Base-by-base conservation (phyloP, 306 rosid genomes). In the Cercis canadensis region DNA sequence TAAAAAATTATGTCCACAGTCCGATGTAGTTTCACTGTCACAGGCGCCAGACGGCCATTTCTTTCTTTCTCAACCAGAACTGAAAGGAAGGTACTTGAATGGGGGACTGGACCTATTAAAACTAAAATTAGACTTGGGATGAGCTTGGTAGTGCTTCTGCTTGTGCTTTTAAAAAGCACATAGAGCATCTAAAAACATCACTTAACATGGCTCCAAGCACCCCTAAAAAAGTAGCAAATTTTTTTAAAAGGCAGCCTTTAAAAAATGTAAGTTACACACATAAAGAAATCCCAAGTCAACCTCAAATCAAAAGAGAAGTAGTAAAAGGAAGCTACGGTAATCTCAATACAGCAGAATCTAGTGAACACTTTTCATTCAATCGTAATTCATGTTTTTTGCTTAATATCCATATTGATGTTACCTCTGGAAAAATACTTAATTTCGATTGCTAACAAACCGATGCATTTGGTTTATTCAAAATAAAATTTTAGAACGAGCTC, bases 41-140 rank as follows among this genome's bases (percentile, higher is more conserved):
- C n/a, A n/a, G n/a, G n/a, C n/a, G n/a, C n/a, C n/a, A n/a, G n/a
- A n/a, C n/a, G n/a, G n/a, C n/a, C n/a, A 17, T 13, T 16, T 37
- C 5, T 36, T 9, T 49, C 29, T 43, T 55, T 12, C 41, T 11
- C n/a, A 43, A 43, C 4, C 4, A 43, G 11, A 43, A 12, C 13
- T 43, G 45, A 0, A 54, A 29, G 11, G 41, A 40, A 31, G 77
- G 11, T 44, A 29, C 43, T 24, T 34, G 6, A 46, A 47, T 15
- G 16, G 32, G 15, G 59, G 59, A 34, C 11, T n/a, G 29, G 7
- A 5, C 14, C 7, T 36, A 18, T 9, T 51, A 18, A 8, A 52
- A 45, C 41, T 62, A 63, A 62, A 72, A 51, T 31, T 11, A 51
- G 44, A 18, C 62, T 62, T 54, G 29, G 45, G 17, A 63, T 33